Evolutionary conservation across 352 stramenopile genomes (phyloP), one percentile per base, ranked within the genome.

Genomic region (Hyphochytrium catenoides): DNA sequence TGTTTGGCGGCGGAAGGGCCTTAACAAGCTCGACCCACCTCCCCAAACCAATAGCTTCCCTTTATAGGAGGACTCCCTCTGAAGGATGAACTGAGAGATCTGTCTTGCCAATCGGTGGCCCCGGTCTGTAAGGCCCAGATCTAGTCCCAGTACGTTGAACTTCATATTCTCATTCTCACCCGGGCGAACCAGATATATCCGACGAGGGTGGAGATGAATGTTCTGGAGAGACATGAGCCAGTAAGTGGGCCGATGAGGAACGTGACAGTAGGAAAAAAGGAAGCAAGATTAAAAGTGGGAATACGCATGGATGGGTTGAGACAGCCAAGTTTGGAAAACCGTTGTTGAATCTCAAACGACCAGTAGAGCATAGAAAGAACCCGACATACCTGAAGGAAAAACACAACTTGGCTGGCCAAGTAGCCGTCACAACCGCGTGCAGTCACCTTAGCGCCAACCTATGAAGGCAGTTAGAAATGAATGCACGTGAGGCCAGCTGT

Each of bases 361-460:
- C 57, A 34, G 44, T 49, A 26, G 50, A 63, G 24, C 56, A 59
- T 8, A 56, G 44, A n/a, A 57, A 62, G 17, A 58, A 51, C 12
- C n/a, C n/a, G n/a, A n/a, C n/a, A 19, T 48, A 51, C 44, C 34
- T 51, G 44, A 16, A 83, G 34, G 16, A 88, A 59, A 23, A 65
- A 85, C 39, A 84, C 65, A 37, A 82, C 66, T 50, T 86, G 69
- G 41, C 59, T 77, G 41, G 81, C 64, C 14, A 88, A 33, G 46
- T 82, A 85, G 18, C 68, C 70, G 42, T 82, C 62, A 42, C 73
- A 82, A 43, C 65, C 74, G 11, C 74, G 59, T 24, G 69, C 68
- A 36, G 82, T 59, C 44, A 93, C 83, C 54, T 91, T 89, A 44
- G 88, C 72, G 9, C 78, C 78, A 20, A 65, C 67, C 52, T 61